Conservation (phyloP, 345 rosid genomes). For the Rhodamnia rubescens region DNA sequence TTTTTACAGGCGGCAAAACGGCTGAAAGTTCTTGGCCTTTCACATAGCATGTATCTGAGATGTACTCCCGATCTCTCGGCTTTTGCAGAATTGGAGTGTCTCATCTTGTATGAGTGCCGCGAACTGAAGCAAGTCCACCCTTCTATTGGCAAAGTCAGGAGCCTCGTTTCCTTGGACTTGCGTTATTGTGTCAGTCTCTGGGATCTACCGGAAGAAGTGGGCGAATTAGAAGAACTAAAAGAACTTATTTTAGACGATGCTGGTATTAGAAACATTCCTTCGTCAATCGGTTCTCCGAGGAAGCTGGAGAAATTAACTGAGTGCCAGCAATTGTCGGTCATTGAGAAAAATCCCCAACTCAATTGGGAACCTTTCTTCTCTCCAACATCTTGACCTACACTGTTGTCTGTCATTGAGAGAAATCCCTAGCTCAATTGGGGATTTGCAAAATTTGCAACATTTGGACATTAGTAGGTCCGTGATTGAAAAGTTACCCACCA, state of each 20-base stretch:
- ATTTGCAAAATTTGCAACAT: too few relatives aligned
- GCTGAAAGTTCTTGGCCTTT: not conserved
- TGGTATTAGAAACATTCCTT: not conserved
- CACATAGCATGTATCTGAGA: rapidly evolving
- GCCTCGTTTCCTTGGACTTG: not conserved
- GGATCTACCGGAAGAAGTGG: not conserved
- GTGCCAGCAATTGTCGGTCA: rapidly evolving
- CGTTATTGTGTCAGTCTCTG: rapidly evolving
- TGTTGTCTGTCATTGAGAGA: rapidly evolving
- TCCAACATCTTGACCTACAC: rapidly evolving
- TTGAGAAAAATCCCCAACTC: too few relatives aligned
- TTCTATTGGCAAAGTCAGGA: not conserved
- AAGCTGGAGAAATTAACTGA: not conserved
- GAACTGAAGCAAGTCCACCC: not conserved
- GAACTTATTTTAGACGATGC: rapidly evolving
- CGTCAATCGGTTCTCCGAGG: rapidly evolving
- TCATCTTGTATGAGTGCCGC: rapidly evolving
- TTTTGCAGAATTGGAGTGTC: not conserved
- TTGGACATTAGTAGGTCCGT: too few relatives aligned
- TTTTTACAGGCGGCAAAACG: not conserved
- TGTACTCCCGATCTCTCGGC: not conserved
- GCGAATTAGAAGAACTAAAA: not conserved
- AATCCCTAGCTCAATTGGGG: not conserved
- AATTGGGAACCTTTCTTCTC: too few relatives aligned
- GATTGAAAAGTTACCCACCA: too few relatives aligned